These are phyloP conservation scores for Prosopis cineraria DNA, from an alignment of 306 rosid genomes.

Conservation along the genomic window DNA sequence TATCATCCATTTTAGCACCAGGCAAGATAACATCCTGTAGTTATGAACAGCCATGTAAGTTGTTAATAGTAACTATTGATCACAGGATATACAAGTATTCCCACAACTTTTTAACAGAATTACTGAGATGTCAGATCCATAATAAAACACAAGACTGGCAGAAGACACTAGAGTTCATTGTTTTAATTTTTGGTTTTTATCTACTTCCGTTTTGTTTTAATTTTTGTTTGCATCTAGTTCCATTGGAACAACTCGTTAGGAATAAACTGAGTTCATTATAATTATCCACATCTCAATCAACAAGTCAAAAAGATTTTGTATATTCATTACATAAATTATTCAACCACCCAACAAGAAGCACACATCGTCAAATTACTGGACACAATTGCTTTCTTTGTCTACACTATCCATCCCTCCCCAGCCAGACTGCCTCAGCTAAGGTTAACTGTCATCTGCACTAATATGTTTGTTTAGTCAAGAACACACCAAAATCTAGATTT, in stretches of 20 bases:
- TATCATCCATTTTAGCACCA: constrained; percentile 28
- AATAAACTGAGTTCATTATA: background rate
- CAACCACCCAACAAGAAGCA: background rate
- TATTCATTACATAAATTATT: background rate
- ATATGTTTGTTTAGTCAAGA: background rate
- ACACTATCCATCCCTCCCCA: background rate
- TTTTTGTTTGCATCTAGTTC: too few species aligned
- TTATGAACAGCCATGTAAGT: background rate
- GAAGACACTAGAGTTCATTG: background rate
- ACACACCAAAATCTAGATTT: background rate
- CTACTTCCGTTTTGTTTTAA: too few species aligned
- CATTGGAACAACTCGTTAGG: background rate
- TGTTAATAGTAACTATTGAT: background rate
- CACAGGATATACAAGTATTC: background rate
- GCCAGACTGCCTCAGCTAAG: background rate
- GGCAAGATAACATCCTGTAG: constrained; percentile 54
- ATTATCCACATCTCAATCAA: background rate
- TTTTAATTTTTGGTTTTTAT: background rate
- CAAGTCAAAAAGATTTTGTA: background rate
- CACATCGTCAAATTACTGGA: background rate
- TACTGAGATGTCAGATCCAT: background rate
- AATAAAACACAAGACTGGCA: background rate
- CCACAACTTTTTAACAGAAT: background rate
- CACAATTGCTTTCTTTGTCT: background rate
- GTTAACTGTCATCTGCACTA: background rate